Evolutionary conservation across 2,329 filamentous ascomycete species (phyloP).

Genomic region (Colletotrichum sp.): DNA sequence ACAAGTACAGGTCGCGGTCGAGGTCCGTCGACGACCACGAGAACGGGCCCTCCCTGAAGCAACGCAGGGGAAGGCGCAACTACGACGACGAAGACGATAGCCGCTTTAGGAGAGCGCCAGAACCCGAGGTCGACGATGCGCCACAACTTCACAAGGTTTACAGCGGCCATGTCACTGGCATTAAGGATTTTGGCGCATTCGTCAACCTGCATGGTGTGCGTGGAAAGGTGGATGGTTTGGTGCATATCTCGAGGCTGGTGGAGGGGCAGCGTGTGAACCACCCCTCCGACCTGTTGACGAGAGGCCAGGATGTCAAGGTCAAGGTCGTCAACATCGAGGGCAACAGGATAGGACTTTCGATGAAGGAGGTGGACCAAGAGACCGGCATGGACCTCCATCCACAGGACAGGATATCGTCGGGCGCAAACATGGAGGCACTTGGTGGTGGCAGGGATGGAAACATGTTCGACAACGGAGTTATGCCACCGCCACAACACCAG

Average conservation of each 20-base stretch:
- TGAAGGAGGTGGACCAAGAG: slow-evolving; percentile 96
- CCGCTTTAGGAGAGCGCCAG: slow-evolving; percentile 70
- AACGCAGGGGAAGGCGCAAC: slow-evolving; percentile 38
- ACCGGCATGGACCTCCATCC: slow-evolving; percentile 85
- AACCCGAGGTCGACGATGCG: slow-evolving; percentile 78
- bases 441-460: slow-evolving; percentile 62
- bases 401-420: slow-evolving; percentile 79
- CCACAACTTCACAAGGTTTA: slow-evolving; percentile 89
- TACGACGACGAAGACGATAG: slow-evolving; percentile 54
- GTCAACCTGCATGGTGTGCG: slow-evolving; percentile 88
- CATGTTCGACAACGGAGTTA: slow-evolving; percentile 65
- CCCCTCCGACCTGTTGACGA: slow-evolving; percentile 83
- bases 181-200: slow-evolving; percentile 96
- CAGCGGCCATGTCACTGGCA: slow-evolving; percentile 84
- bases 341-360: slow-evolving; percentile 82
- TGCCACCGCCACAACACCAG: slow-evolving; percentile 36
- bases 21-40: slow-evolving; percentile 56
- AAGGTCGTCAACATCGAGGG: slow-evolving; percentile 90
- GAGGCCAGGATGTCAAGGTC: slow-evolving; percentile 86
- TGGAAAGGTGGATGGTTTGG: slow-evolving; percentile 89
- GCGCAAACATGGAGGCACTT: slow-evolving; percentile 86
- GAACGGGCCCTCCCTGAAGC: slow-evolving; percentile 27
- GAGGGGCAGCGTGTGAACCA: slow-evolving; percentile 88
- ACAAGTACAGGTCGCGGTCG: slow-evolving; percentile 40
- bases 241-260: slow-evolving; percentile 89